Percentiles rank a stretch among this genome's conserved stretches.
Conservation (phyloP, 2,329 filamentous ascomycete species). For the Hymenoscyphus linearis region DNA sequence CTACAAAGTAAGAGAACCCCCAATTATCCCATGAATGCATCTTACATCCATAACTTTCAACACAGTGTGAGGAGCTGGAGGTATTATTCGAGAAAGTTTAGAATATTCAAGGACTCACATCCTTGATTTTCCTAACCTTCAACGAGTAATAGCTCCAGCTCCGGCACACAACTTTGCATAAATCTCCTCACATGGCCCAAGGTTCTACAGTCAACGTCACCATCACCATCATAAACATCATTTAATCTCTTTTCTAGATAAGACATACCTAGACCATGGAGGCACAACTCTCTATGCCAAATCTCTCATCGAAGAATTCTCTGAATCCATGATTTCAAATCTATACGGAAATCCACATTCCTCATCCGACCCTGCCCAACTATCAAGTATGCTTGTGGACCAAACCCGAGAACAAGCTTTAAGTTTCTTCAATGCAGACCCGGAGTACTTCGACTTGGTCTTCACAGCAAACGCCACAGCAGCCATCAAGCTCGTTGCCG, state of each 20-base stretch:
- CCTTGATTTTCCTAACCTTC: too few species aligned
- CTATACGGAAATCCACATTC: slow-evolving; percentile 93
- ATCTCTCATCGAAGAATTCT: slow-evolving; percentile 66
- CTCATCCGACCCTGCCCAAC: slow-evolving; percentile 72
- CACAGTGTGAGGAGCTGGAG: too few species aligned
- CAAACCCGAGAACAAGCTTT: slow-evolving; percentile 69
- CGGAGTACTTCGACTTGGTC: slow-evolving; percentile 76
- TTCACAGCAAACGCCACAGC: slow-evolving; percentile 93
- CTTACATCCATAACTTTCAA: too few species aligned
- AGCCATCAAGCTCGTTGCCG: slow-evolving; percentile 78
- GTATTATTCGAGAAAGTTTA: too few species aligned
- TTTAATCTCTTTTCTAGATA: slow-evolving; percentile 43
- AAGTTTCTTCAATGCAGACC: slow-evolving; percentile 74
- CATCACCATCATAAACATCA: neutral
- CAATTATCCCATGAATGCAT: too few species aligned
- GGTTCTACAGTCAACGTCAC: neutral
- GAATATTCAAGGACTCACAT: too few species aligned
- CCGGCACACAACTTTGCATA: too few species aligned
- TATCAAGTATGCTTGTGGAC: slow-evolving; percentile 69
- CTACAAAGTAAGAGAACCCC: slow-evolving; percentile 49
- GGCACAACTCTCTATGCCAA: slow-evolving; percentile 80
- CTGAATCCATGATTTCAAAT: slow-evolving; percentile 67
- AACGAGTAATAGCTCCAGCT: too few species aligned
- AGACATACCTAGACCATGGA: slow-evolving; percentile 80
- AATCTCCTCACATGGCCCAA: too few species aligned